Conservation (phyloP, 306 rosid species). For the Citrullus amarus region DNA sequence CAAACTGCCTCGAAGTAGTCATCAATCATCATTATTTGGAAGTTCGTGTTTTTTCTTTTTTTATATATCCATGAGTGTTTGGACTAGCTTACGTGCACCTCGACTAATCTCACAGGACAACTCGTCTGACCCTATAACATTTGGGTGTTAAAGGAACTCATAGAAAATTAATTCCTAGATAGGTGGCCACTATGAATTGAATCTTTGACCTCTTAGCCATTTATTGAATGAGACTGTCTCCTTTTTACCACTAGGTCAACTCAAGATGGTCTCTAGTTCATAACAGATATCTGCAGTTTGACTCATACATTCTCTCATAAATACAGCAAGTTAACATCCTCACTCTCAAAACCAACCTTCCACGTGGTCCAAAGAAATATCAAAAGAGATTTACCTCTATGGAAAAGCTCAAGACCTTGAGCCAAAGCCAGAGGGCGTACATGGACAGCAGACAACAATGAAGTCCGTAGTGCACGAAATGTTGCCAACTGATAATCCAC, state of each 20-base stretch:
- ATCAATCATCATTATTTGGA: no score
- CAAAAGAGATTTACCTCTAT: conserved; percentile 42
- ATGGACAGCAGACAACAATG: conserved; percentile 54
- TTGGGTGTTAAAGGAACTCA: no score
- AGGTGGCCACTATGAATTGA: no score
- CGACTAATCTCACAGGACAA: no score
- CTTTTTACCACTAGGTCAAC: no score
- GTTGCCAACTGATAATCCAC: conserved; percentile 70
- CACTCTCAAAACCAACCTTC: not conserved
- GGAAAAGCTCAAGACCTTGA: conserved; percentile 79
- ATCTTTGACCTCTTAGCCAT: no score
- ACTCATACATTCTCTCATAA: not conserved
- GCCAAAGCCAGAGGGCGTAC: conserved; percentile 47
- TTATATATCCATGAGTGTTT: no score
- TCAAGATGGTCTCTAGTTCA: no score
- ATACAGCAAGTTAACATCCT: not conserved
- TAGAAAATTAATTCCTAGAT: no score
- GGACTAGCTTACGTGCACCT: no score
- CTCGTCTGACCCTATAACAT: no score
- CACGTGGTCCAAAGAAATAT: not conserved
- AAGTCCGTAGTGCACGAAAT: conserved; percentile 61
- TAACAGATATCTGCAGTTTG: not conserved
- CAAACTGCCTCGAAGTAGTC: not conserved
- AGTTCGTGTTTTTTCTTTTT: not conserved
- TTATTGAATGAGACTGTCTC: no score